phyloP scores from a whole-genome alignment of 2,329 filamentous ascomycete genomes.

The Helotiales sp. region DNA sequence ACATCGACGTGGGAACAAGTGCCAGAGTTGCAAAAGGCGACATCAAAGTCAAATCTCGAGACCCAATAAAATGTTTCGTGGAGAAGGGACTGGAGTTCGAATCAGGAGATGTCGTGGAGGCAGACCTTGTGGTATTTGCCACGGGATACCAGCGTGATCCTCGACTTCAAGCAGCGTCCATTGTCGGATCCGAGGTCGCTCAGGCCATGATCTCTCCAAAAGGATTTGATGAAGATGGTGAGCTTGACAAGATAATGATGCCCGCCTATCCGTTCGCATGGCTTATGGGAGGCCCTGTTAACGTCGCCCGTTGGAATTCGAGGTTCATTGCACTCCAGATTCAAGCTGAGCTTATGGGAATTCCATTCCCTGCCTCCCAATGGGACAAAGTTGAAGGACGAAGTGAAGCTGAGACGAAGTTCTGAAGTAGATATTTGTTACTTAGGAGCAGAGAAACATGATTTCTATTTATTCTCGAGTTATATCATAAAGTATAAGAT shows the following conservation, averaged over 20 bases:
- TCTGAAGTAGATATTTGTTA: background rate
- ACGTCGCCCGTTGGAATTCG: constrained; percentile 15
- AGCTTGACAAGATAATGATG: constrained; percentile 48
- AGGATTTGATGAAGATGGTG: constrained; percentile 53
- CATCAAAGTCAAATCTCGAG: constrained; percentile 55
- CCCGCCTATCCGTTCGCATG: constrained; percentile 10
- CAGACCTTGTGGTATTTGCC: constrained; percentile 56
- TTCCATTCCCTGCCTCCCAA: constrained; percentile 14
- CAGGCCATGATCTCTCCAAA: constrained; percentile 52
- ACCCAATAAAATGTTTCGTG: constrained; percentile 50
- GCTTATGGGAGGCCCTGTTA: background rate
- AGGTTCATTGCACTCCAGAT: constrained; percentile 26
- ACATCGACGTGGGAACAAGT: constrained; percentile 59
- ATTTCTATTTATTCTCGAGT: too few relatives aligned
- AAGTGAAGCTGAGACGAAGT: background rate
- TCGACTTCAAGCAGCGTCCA: constrained; percentile 52
- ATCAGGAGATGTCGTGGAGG: constrained; percentile 52
- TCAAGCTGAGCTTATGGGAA: constrained; percentile 20
- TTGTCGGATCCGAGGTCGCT: constrained; percentile 55
- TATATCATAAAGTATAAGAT: too few relatives aligned
- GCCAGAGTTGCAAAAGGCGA: constrained; percentile 56
- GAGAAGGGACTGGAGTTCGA: constrained; percentile 45
- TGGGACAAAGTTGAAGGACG: background rate
- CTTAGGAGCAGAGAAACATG: too few relatives aligned
- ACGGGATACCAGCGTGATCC: constrained; percentile 56